Conservation (phyloP, 371 early-diverging fungal genomes). For the Mortierella sp. region DNA sequence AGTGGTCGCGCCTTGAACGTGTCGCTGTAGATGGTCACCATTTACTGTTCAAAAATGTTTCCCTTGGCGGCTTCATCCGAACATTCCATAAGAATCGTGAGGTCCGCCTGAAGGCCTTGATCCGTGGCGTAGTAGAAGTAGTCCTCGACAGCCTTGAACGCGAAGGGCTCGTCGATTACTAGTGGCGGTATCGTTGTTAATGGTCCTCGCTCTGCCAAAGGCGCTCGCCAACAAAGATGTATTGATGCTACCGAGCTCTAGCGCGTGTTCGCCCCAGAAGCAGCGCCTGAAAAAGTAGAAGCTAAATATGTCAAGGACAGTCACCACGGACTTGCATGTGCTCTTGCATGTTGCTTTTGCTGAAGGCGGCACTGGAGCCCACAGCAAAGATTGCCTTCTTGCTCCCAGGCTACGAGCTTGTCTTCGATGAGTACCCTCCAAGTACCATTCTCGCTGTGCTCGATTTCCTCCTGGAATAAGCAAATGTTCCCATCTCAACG, state of each 20-base stretch:
- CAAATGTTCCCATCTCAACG: no score
- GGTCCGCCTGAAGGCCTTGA: slow-evolving; percentile 4
- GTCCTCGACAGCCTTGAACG: no score
- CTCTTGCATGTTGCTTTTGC: background rate
- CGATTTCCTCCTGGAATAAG: background rate
- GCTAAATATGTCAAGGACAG: background rate
- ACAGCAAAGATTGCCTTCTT: background rate
- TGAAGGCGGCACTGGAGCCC: background rate
- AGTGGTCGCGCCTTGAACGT: slow-evolving; percentile 12
- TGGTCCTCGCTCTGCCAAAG: slow-evolving; percentile 5
- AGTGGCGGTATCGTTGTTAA: slow-evolving; percentile 1
- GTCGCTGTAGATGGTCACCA: slow-evolving; percentile 18
- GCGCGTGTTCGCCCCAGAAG: slow-evolving; percentile 8
- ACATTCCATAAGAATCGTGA: slow-evolving; percentile 1
- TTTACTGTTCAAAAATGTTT: background rate
- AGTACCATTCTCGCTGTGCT: background rate
- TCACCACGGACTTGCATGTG: background rate
- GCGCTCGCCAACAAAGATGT: slow-evolving; percentile 1
- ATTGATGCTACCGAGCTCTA: slow-evolving; percentile 5
- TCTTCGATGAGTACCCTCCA: slow-evolving; percentile 8
- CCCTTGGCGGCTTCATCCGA: slow-evolving; percentile 8
- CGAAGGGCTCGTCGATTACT: no score
- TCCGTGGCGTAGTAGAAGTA: no score
- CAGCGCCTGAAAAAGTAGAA: slow-evolving; percentile 5
- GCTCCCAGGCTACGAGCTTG: background rate